These are phyloP conservation scores for Polyrhizophydium stewartii DNA, from an alignment of 371 early-diverging fungal genomes.

Conservation along the genomic window DNA sequence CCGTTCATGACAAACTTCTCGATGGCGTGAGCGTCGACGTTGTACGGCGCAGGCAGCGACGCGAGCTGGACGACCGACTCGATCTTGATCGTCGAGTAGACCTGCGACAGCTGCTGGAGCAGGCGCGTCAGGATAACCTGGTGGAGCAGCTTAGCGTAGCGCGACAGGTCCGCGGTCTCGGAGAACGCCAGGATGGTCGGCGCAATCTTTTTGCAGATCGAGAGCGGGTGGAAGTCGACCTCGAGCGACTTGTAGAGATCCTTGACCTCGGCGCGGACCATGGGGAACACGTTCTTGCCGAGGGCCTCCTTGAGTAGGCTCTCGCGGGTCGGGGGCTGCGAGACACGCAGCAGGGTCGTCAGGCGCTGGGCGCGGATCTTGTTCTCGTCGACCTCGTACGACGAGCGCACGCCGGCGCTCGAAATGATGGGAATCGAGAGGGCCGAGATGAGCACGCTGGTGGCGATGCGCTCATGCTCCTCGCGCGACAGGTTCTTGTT, in stretches of 20 bases:
- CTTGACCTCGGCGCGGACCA: slow-evolving; percentile 84
- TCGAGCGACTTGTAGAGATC: slow-evolving; percentile 92
- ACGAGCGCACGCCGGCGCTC: slow-evolving; percentile 58
- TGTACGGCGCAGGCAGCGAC: slow-evolving; percentile 73
- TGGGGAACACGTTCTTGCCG: slow-evolving; percentile 76
- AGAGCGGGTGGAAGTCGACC: slow-evolving; percentile 95
- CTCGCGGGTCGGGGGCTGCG: slow-evolving; percentile 83
- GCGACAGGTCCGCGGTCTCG: slow-evolving; percentile 68
- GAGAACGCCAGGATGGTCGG: slow-evolving; percentile 57
- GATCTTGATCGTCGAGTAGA: slow-evolving; percentile 93
- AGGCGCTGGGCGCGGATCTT: slow-evolving; percentile 81
- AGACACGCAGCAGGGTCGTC: slow-evolving; percentile 80
- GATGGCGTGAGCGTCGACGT: slow-evolving; percentile 79
- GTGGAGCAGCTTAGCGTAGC: slow-evolving; percentile 90
- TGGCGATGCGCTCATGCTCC: slow-evolving; percentile 66
- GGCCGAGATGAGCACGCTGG: slow-evolving; percentile 86
- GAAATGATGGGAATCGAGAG: slow-evolving; percentile 77
- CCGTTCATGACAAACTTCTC: slow-evolving; percentile 98
- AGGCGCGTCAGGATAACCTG: slow-evolving; percentile 92
- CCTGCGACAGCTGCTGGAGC: slow-evolving; percentile 92
- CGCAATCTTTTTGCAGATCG: slow-evolving; percentile 92
- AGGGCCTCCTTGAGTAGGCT: slow-evolving; percentile 85
- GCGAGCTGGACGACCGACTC: slow-evolving; percentile 86
- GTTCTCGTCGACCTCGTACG: slow-evolving; percentile 68
- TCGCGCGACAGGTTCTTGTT: slow-evolving; percentile 48